Evolutionary conservation across 1,284 basidiomycete genomes (phyloP).

Genomic region (Ceratobasidium sp.): DNA sequence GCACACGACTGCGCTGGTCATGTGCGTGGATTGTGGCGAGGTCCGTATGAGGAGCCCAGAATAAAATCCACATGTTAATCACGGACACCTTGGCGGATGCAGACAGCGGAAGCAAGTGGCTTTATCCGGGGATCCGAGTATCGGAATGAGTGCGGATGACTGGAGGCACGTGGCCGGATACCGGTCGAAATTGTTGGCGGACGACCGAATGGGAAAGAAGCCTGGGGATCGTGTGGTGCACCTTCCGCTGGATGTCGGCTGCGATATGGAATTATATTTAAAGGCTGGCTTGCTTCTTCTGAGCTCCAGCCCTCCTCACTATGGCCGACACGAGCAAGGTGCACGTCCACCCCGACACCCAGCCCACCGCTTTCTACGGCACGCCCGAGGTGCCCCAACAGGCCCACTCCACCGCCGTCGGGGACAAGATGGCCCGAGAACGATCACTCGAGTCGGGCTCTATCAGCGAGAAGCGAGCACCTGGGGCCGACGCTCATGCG

Average conservation of each 20-base stretch:
- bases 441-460: slow-evolving; percentile 25
- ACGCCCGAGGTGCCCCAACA: background rate
- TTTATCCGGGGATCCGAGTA: background rate
- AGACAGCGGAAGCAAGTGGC: slow-evolving; percentile 6
- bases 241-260: background rate
- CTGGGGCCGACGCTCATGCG: slow-evolving; percentile 4
- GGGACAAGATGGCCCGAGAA: slow-evolving; percentile 29
- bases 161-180: background rate
- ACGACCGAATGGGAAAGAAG: background rate
- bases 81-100: slow-evolving; percentile 1
- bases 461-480: slow-evolving; percentile 15
- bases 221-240: background rate
- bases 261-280: slow-evolving; percentile 19
- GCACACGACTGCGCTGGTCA: too few species aligned
- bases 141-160: background rate
- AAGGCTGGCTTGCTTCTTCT: background rate
- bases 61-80: slow-evolving; percentile 7
- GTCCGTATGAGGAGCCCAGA: too few species aligned
- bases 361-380: background rate
- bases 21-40: too few species aligned
- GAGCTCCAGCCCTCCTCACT: background rate
- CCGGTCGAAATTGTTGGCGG: too few species aligned
- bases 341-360: background rate
- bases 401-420: background rate
- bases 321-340: slow-evolving; percentile 9